Evolutionary conservation across 148 eudicot species (phyloP), one percentile per base, ranked within the genome.

Genomic region (Cornus kousa): DNA sequence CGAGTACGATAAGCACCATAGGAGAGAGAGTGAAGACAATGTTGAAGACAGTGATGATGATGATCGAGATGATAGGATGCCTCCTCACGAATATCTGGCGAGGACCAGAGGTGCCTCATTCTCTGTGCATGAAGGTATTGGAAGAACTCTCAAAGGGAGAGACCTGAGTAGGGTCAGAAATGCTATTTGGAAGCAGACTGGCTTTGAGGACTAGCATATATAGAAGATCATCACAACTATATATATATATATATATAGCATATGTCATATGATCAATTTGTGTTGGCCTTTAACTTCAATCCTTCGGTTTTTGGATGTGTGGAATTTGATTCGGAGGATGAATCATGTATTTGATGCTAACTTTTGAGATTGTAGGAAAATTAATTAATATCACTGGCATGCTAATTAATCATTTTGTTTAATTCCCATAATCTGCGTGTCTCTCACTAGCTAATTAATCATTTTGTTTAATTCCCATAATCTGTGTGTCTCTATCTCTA

Each of bases 131-230:
- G 94, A 92, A 87, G 94, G 93, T 2, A 46, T 85, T 5, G 97
- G 93, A 62, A 86, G 97, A 80, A 92, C 93, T 24, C 78, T 90
- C 23, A 92, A 90, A 59, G 94, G 97, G 23, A 85, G 94, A 50
- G 97, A 92, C 74, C 76, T 92, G 85, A 91, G 91, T 71, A 76
- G 88, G 80, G 92, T 92, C 13, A 86, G 97, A 64, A 87, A 92
- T 83, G 97, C 94, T 0, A 87, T 93, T 85, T 93, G 89, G 93
- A 89, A 88, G 80, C 87, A 89, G 59, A 93, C 84, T 73, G 97
- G 97, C 5, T 93, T 93, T 85, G 91, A 89, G 69, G 92, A 90
- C 83, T 92, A 80, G 71, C 17, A 20, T 5, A 19, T 5, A 16
- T 17, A 12, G 10, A 46, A 65, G n/a, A 35, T 11, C 10, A 74